phyloP scores from a whole-genome alignment of 805 yeast species.

The Teunomyces funiuensis region DNA sequence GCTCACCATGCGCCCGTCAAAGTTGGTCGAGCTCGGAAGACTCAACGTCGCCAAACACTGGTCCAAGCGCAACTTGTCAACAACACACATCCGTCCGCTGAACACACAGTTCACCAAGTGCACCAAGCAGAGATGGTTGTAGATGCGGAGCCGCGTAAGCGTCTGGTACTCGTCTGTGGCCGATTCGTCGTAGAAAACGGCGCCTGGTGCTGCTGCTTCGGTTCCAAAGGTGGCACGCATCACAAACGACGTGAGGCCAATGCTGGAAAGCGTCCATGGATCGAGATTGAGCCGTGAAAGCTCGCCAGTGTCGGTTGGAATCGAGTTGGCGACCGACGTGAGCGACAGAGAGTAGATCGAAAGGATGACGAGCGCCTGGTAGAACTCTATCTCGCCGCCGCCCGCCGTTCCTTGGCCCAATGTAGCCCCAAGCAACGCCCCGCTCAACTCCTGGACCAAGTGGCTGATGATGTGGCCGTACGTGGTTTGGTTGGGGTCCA shows the following conservation, averaged over 20 bases:
- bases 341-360: constrained; percentile 65
- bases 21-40: constrained; percentile 63
- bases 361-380: constrained; percentile 66
- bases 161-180: constrained; percentile 48
- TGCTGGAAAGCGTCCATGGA: constrained; percentile 66
- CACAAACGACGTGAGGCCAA: constrained; percentile 63
- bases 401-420: constrained; percentile 15
- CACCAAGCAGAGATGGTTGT: constrained; percentile 69
- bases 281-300: constrained; percentile 52
- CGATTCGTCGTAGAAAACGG: constrained; percentile 30
- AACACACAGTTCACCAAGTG: constrained; percentile 67
- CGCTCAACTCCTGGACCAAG: constrained; percentile 50
- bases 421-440: constrained; percentile 37
- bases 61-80: constrained; percentile 59
- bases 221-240: constrained; percentile 47
- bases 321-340: constrained; percentile 38
- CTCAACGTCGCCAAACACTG: constrained; percentile 59
- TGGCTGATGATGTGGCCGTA: constrained; percentile 45
- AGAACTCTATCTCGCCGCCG: constrained; percentile 49
- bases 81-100: constrained; percentile 62
- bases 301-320: constrained; percentile 7
- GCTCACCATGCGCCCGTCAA: constrained; percentile 81
- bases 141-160: constrained; percentile 59
- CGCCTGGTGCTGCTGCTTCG: not conserved
- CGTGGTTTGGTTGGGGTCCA: constrained; percentile 25